Percentiles rank a stretch among this genome's conserved stretches.
phyloP scores from a whole-genome alignment of 2,329 filamentous ascomycete genomes.

The Colletotrichum tropicale region DNA sequence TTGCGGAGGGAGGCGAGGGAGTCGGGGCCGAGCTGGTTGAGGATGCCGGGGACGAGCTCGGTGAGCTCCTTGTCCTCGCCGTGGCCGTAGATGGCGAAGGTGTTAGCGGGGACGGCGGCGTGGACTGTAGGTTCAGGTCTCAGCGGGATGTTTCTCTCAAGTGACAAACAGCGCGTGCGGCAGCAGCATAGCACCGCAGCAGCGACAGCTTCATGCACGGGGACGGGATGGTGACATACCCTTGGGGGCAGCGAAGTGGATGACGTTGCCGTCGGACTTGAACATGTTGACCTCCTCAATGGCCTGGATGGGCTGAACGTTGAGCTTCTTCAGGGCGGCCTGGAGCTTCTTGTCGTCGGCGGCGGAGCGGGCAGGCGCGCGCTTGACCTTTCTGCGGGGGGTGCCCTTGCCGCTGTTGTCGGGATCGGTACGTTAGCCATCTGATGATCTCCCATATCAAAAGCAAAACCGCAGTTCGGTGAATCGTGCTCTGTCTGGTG shows the following conservation, averaged over 20 bases:
- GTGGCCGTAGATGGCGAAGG: conserved; percentile 98
- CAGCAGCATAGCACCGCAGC: neutral
- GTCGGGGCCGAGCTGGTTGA: conserved; percentile 99
- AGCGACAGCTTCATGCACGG: neutral
- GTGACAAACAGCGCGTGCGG: neutral
- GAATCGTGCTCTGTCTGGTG: neutral
- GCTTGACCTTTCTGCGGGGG: conserved; percentile 97
- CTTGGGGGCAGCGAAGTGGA: conserved; percentile 98
- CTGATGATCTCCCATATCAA: neutral
- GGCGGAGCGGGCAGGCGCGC: conserved; percentile 88
- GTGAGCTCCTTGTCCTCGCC: conserved; percentile 99
- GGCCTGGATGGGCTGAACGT: conserved; percentile 98
- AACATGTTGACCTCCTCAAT: conserved; percentile 99
- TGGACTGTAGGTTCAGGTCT: conserved; percentile 70
- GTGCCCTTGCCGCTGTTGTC: conserved; percentile 86
- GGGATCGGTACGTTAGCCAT: conserved; percentile 31
- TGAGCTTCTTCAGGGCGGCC: conserved; percentile 96
- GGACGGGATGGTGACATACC: conserved; percentile 62
- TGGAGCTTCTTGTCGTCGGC: conserved; percentile 99
- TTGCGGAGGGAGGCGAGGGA: conserved; percentile 97
- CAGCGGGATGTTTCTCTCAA: neutral
- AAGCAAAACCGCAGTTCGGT: neutral
- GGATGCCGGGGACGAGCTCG: conserved; percentile 97
- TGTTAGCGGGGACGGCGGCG: conserved; percentile 96
- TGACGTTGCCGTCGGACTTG: conserved; percentile 99